Evolutionary conservation across 1,139 yeast species (phyloP).

Genomic region (Debaryomyces sp.): DNA sequence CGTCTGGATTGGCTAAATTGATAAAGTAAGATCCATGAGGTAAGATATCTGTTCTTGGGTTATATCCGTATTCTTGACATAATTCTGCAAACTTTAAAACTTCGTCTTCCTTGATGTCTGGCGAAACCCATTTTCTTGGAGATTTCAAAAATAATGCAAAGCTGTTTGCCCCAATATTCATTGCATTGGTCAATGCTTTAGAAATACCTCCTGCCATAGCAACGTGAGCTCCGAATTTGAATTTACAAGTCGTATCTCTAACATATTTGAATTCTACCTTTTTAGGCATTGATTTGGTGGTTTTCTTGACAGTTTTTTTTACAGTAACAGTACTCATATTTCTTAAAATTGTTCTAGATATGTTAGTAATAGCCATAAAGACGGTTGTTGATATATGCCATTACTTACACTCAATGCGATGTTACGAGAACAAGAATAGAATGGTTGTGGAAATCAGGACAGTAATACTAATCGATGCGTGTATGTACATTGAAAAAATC

Average conservation of each 20-base stretch:
- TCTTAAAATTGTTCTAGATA: not conserved
- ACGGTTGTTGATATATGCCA: not conserved
- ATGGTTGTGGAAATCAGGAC: not conserved
- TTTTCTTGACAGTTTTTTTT: constrained; percentile 14
- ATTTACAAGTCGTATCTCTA: constrained; percentile 25
- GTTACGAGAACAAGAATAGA: not conserved
- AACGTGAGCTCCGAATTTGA: constrained; percentile 83
- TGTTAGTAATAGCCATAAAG: not conserved
- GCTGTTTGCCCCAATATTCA: constrained; percentile 76
- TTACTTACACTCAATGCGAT: not conserved
- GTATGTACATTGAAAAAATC: not conserved
- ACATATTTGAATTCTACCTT: constrained; percentile 21
- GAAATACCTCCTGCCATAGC: constrained; percentile 74
- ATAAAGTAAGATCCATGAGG: constrained; percentile 97
- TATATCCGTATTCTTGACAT: constrained; percentile 65
- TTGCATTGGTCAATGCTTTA: constrained; percentile 74
- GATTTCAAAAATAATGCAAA: constrained; percentile 91
- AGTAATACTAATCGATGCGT: constrained; percentile 1
- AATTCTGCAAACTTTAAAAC: constrained; percentile 61
- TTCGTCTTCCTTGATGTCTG: constrained; percentile 68
- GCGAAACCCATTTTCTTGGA: constrained; percentile 90
- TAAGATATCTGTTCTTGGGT: constrained; percentile 74
- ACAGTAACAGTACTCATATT: constrained; percentile 4
- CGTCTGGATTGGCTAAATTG: constrained; percentile 88
- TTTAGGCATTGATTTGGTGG: constrained; percentile 10